A percentile compares a stretch with the other conserved stretches of the same genome.
phyloP scores from a whole-genome alignment of 2,329 filamentous ascomycete genomes.

The Diaporthe amygdali region DNA sequence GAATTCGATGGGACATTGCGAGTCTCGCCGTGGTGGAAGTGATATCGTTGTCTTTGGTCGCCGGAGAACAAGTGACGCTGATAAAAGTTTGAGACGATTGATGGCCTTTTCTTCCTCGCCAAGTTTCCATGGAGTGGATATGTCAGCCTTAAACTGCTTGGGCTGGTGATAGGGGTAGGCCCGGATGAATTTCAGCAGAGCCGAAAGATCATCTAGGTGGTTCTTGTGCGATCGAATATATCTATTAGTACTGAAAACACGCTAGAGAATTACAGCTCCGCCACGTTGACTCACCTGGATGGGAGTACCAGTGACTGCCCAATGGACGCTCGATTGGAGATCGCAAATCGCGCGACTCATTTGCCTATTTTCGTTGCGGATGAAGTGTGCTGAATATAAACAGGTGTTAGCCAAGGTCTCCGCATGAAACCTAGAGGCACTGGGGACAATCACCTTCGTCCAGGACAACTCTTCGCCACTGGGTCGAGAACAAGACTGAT shows the following conservation, averaged over 20 bases:
- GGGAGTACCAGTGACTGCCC: constrained; percentile 55
- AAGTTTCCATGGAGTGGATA: constrained; percentile 44
- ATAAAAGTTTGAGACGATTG: constrained; percentile 44
- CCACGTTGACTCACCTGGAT: constrained; percentile 35
- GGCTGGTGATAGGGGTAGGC: constrained; percentile 46
- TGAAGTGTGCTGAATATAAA: constrained; percentile 48
- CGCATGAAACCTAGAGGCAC: neutral
- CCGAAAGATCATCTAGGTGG: constrained; percentile 44
- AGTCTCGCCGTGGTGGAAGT: constrained; percentile 42
- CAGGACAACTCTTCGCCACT: constrained; percentile 46
- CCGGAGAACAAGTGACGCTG: constrained; percentile 44
- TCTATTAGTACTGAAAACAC: no score
- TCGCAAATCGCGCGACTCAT: constrained; percentile 44
- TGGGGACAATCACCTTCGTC: constrained; percentile 40
- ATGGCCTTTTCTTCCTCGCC: constrained; percentile 42
- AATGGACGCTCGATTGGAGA: constrained; percentile 43
- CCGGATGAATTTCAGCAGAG: constrained; percentile 48
- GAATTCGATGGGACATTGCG: constrained; percentile 41
- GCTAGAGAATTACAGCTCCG: neutral
- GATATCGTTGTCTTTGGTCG: constrained; percentile 43
- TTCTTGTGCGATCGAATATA: constrained; percentile 38
- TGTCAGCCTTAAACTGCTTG: constrained; percentile 43
- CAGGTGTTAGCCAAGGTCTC: neutral
- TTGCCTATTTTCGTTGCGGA: constrained; percentile 40
- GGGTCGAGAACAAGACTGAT: constrained; percentile 37